A percentile compares a stretch with the other conserved stretches of the same genome.
Evolutionary conservation across 345 rosid species (phyloP).

Genomic region (Kandelia obovata): DNA sequence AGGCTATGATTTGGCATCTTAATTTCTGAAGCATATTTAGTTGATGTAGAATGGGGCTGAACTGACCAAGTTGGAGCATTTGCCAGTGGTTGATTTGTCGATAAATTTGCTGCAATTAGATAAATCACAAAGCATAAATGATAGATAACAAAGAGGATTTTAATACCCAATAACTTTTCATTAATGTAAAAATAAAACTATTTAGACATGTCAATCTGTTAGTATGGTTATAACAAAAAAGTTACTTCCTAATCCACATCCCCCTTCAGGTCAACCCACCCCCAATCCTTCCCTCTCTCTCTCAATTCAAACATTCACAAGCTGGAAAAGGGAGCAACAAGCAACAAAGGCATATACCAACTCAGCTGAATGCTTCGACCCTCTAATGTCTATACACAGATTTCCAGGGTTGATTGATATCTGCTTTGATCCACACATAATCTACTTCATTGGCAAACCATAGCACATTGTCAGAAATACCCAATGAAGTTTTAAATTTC

Average conservation of each 20-base stretch:
- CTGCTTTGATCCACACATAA: not conserved
- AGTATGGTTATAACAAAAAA: no score
- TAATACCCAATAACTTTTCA: not conserved
- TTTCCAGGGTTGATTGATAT: not conserved
- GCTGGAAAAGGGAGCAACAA: not conserved
- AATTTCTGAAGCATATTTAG: constrained; percentile 46
- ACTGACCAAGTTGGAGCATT: constrained; percentile 71
- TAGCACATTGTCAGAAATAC: not conserved
- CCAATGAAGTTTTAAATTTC: not conserved
- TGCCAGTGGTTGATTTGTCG: constrained; percentile 43
- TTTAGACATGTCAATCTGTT: no score
- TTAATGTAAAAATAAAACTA: no score
- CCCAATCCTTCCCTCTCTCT: no score
- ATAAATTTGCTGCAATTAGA: constrained; percentile 51
- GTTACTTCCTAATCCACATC: constrained; percentile 2
- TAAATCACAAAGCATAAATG: constrained; percentile 9
- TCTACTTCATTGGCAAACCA: not conserved
- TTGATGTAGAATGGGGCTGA: constrained; percentile 49
- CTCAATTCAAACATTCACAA: not conserved
- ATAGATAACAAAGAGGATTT: not conserved
- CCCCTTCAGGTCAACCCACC: not conserved
- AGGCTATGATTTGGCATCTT: constrained; percentile 45
- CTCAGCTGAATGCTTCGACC: not conserved
- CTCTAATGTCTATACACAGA: not conserved
- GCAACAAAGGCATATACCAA: not conserved